Conservation (phyloP, 352 stramenopile genomes). For the Phytophthora podocarpi region DNA sequence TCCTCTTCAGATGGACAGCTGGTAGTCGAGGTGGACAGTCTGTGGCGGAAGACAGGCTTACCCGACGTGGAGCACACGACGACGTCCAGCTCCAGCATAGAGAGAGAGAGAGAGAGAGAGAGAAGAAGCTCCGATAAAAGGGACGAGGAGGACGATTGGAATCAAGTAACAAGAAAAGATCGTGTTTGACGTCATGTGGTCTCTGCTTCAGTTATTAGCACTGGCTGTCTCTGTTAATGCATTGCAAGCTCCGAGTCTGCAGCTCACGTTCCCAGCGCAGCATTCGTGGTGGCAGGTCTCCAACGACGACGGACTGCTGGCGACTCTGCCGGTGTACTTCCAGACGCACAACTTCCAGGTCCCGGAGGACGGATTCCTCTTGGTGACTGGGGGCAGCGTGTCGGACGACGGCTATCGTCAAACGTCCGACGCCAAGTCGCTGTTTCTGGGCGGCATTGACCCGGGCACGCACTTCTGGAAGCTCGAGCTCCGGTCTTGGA, state of each 20-base stretch:
- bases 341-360: constrained; percentile 33
- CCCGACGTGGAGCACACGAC: constrained; percentile 62
- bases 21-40: constrained; percentile 12
- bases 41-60: constrained; percentile 65
- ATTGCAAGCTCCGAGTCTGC: background rate
- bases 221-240: background rate
- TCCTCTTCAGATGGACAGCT: constrained; percentile 15
- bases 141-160: no score
- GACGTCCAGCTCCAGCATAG: constrained; percentile 49
- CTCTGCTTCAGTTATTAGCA: background rate
- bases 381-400: constrained; percentile 45
- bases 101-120: no score
- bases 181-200: constrained; percentile 21
- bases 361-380: constrained; percentile 45
- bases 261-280: constrained; percentile 41
- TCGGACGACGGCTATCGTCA: constrained; percentile 14
- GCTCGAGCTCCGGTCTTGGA: constrained; percentile 35
- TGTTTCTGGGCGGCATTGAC: constrained; percentile 37
- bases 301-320: constrained; percentile 13
- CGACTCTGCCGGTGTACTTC: constrained; percentile 33
- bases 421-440: constrained; percentile 3
- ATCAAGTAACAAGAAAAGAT: constrained; percentile 5
- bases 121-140: background rate
- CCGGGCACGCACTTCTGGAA: constrained; percentile 57
- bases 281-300: constrained; percentile 44